phyloP scores from a whole-genome alignment of 2,329 filamentous ascomycete species.

The Penicillium sclerotigenum region DNA sequence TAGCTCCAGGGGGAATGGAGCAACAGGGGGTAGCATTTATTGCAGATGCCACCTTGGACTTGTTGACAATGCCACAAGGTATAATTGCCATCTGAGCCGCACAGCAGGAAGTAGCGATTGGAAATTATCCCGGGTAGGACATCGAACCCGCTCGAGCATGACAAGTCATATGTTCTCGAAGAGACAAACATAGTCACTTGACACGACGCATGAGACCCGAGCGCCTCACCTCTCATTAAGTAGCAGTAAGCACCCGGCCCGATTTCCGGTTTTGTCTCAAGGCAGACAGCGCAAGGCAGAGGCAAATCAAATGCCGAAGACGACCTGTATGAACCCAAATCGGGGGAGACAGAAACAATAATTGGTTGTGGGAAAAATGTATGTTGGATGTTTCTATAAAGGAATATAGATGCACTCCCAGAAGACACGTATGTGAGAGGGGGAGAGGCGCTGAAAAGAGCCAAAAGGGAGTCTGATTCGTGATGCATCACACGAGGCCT shows the following conservation, averaged over 20 bases:
- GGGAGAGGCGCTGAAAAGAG: neutral
- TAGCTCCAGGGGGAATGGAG: neutral
- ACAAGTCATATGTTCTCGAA: constrained; percentile 5
- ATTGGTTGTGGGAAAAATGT: neutral
- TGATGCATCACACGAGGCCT: neutral
- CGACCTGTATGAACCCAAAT: neutral
- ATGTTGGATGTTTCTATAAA: neutral
- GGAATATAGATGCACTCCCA: neutral
- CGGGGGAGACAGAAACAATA: neutral
- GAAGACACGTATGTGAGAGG: neutral
- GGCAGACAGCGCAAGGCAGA: neutral
- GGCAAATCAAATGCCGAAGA: neutral
- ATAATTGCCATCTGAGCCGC: neutral
- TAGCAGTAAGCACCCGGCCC: neutral
- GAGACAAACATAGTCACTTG: constrained; percentile 1
- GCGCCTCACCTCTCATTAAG: neutral
- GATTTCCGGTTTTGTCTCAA: neutral
- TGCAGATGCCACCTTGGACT: neutral
- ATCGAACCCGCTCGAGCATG: neutral
- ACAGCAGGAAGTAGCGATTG: neutral
- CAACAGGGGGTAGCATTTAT: neutral
- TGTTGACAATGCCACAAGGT: neutral
- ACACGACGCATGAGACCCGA: neutral
- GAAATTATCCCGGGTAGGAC: neutral
- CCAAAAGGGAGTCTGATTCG: neutral